Evolutionary conservation across 2,329 filamentous ascomycete species (phyloP), one percentile per base, ranked within the genome.

Genomic region (Colletotrichum aenigma): DNA sequence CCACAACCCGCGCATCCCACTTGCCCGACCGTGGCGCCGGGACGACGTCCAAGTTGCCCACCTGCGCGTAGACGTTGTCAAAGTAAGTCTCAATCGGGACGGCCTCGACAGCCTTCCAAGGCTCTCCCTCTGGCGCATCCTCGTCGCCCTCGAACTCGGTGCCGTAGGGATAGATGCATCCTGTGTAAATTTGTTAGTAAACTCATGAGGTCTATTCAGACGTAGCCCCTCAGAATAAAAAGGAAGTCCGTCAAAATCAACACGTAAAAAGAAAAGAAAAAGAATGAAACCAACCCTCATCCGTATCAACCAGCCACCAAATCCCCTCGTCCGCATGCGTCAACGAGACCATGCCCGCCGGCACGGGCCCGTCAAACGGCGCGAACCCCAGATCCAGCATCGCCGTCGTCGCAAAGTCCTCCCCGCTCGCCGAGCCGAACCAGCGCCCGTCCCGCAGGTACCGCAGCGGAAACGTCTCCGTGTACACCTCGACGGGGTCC

Each of bases 291-390:
- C 43, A 13, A 75, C 75, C 71, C 52, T 76, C 62, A 10, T 67
- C 62, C 34, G 71, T 76, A 24, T 76, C 75, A 26, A 76, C 24
- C 21, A 76, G 21, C 75, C 75, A 76, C 75, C 75, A 76, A 16
- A 32, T 66, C 13, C 75, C 75, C 32, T 74, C 75, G 21, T 76
- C 75, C 52, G 66, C 75, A 21, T 76, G 71, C 52, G 75, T 75
- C 71, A 76, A 55, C 55, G 75, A 76, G 24, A 76, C 64, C 71
- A 76, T 75, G 21, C 62, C 75, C 6, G 71, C 38, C 71, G 75
- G 75, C 55, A 76, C 71, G 61, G 71, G 61, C 21, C 75, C 75
- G 38, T 76, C 71, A 18, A 76, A 76, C n/a, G 75, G 75, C 70
- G 74, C 74, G 48, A 75, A 75, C 2, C 73, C 74, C 13, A 75